These are phyloP conservation scores for Claviceps spartinae DNA, from an alignment of 2,329 filamentous ascomycete species.

Conservation along the genomic window DNA sequence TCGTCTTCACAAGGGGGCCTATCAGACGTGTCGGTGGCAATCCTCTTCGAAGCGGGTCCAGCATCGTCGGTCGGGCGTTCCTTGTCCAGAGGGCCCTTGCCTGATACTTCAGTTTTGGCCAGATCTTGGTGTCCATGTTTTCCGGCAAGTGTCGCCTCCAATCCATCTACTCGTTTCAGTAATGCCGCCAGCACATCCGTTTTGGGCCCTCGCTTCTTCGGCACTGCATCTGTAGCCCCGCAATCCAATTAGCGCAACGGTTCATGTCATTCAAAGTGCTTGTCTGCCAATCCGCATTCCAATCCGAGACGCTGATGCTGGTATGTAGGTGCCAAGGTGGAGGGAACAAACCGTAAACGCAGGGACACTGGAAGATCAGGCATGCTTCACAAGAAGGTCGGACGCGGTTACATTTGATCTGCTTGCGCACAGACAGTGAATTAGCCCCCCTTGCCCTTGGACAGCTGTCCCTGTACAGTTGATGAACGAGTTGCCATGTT, in stretches of 20 bases:
- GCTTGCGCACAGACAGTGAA: slow-evolving; percentile 4
- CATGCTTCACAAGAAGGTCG: slow-evolving; percentile 79
- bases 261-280: too few relatives aligned
- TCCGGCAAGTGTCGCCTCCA: slow-evolving; percentile 67
- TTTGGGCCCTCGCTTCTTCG: slow-evolving; percentile 82
- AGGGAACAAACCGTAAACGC: slow-evolving; percentile 64
- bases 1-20: slow-evolving; percentile 10
- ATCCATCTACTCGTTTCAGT: slow-evolving; percentile 70
- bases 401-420: slow-evolving; percentile 88
- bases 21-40: slow-evolving; percentile 20
- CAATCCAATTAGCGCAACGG: background rate
- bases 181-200: slow-evolving; percentile 79
- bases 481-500: too few relatives aligned
- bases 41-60: slow-evolving; percentile 28
- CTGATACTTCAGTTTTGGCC: background rate
- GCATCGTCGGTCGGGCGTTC: slow-evolving; percentile 5
- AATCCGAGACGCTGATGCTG: too few relatives aligned
- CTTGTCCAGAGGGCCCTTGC: background rate
- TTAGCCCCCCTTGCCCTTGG: background rate
- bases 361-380: slow-evolving; percentile 77
- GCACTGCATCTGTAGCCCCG: slow-evolving; percentile 54
- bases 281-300: too few relatives aligned
- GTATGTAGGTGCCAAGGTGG: background rate
- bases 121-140: slow-evolving; percentile 32
- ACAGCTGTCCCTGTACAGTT: background rate